These are phyloP conservation scores for Turritis glabra DNA, from an alignment of 345 rosid species.

Conservation along the genomic window DNA sequence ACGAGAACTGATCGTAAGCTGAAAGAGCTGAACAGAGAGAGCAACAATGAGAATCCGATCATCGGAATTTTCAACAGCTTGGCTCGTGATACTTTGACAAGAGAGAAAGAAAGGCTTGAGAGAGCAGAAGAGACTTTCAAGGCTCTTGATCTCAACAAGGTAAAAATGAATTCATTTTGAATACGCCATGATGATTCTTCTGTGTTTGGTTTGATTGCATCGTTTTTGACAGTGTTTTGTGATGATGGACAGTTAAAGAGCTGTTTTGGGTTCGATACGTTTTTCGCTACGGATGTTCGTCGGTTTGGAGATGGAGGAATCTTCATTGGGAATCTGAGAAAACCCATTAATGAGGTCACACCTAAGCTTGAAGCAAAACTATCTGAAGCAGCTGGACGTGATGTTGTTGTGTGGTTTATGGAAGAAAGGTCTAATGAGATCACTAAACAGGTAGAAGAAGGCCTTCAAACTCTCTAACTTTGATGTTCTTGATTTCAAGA, in stretches of 20 bases:
- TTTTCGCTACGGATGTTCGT: constrained; percentile 87
- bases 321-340: constrained; percentile 80
- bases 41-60: constrained; percentile 51
- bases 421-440: constrained; percentile 81
- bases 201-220: constrained; percentile 1
- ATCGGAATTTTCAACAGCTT: constrained; percentile 57
- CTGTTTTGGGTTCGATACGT: constrained; percentile 87
- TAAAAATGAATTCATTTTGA: constrained; percentile 13
- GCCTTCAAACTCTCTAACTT: not conserved
- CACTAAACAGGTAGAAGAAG: constrained; percentile 69
- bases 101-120: constrained; percentile 83
- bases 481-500: not conserved
- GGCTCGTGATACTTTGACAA: constrained; percentile 59
- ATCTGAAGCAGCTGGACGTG: constrained; percentile 82
- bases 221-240: constrained; percentile 20
- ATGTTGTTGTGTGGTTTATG: constrained; percentile 92
- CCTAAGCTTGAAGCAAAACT: constrained; percentile 81
- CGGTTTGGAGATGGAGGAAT: constrained; percentile 98
- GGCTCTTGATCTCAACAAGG: constrained; percentile 96
- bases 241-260: constrained; percentile 68
- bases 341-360: constrained; percentile 76
- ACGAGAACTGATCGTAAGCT: constrained; percentile 90
- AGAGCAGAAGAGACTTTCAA: constrained; percentile 78
- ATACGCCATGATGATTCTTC: constrained; percentile 1
- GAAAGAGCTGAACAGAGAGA: constrained; percentile 71